Evolutionary conservation across 306 rosid genomes (phyloP).

Genomic region (Sechiopsis laciniata): DNA sequence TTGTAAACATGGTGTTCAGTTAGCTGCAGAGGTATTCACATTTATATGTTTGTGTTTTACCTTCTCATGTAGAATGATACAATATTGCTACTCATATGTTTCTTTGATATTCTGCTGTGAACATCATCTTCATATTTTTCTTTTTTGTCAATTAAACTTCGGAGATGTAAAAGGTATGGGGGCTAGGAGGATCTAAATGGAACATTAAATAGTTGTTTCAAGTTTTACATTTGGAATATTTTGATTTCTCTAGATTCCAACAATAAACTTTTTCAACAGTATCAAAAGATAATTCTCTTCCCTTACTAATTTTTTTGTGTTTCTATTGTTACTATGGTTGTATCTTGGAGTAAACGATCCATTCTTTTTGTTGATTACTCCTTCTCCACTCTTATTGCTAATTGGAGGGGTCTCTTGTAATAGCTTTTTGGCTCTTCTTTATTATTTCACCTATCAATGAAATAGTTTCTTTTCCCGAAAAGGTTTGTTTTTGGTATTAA

Average conservation of each 20-base stretch:
- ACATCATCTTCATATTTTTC: conserved; percentile 1
- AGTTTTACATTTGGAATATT: not conserved
- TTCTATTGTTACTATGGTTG: no score
- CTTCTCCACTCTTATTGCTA: no score
- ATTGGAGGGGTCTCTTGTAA: no score
- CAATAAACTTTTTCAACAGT: not conserved
- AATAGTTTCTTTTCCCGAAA: not conserved
- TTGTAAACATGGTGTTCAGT: not conserved
- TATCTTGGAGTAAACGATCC: no score
- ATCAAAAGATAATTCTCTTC: no score
- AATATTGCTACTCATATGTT: not conserved
- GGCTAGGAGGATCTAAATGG: conserved; percentile 2
- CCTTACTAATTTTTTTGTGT: no score
- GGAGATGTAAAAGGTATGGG: not conserved
- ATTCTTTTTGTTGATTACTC: no score
- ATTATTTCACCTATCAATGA: no score
- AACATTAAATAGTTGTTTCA: not conserved
- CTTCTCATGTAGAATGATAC: not conserved
- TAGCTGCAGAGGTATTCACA: not conserved
- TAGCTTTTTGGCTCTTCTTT: no score
- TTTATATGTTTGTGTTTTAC: not conserved
- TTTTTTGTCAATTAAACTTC: conserved; percentile 15
- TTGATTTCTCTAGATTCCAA: not conserved
- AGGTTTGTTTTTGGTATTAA: not conserved
- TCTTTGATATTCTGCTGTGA: not conserved